phyloP scores from a whole-genome alignment of 208 protist genomes.

The Acanthamoeba castellanii region DNA sequence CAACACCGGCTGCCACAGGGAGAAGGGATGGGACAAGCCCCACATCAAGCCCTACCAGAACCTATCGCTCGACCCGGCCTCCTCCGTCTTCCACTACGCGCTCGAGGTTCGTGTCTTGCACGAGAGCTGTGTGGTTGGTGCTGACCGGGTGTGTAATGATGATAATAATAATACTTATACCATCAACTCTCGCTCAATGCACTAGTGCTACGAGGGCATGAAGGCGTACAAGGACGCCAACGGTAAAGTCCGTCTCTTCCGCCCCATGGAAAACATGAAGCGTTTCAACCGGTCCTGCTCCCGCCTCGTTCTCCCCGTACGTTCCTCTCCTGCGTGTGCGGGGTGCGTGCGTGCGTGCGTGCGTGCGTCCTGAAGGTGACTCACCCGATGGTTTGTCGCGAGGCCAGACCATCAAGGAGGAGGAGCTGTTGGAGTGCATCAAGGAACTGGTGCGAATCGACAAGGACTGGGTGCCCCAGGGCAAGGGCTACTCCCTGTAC shows the following conservation, averaged over 20 bases:
- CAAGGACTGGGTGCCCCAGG: conserved; percentile 94
- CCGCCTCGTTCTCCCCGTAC: conserved; percentile 94
- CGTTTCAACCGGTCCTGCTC: conserved; percentile 92
- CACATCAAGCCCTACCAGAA: conserved; percentile 92
- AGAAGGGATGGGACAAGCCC: conserved; percentile 94
- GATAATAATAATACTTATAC: background rate
- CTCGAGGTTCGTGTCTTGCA: conserved; percentile 81
- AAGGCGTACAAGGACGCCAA: conserved; percentile 97
- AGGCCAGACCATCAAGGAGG: conserved; percentile 89
- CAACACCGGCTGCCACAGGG: background rate
- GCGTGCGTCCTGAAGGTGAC: background rate
- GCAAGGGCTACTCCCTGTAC: conserved; percentile 97
- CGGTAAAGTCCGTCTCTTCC: conserved; percentile 95
- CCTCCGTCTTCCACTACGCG: conserved; percentile 95
- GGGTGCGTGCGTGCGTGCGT: background rate
- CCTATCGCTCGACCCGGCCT: conserved; percentile 93
- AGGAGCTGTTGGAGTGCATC: conserved; percentile 94
- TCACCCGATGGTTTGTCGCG: too few species aligned
- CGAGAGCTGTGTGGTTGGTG: background rate
- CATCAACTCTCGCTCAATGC: background rate
- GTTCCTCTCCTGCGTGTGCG: conserved; percentile 39
- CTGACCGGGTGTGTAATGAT: background rate
- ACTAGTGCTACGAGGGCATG: conserved; percentile 97
- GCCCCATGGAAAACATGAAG: conserved; percentile 96
- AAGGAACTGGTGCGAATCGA: conserved; percentile 96